Evolutionary conservation across 352 stramenopile genomes (phyloP), one percentile per base, ranked within the genome.

Genomic region (Pythium dissimile): DNA sequence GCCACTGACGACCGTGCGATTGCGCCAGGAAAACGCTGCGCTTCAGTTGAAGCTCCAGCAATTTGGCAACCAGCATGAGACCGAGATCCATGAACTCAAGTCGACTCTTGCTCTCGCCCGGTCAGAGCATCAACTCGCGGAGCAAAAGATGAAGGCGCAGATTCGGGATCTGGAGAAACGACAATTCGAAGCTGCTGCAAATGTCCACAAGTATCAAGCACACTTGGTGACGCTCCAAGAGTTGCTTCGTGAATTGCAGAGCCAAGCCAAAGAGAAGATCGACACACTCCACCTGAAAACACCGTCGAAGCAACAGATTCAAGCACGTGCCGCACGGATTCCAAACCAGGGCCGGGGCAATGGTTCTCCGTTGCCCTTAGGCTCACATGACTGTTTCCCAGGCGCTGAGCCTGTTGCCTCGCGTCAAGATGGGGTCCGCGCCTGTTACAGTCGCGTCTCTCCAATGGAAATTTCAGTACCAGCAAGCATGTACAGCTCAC

Each of bases 11-110:
- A 56, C 48, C 46, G 38, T 26, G 5, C 32, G 44, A 5, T 41
- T 69, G 5, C 49, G 54, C 7, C 35, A 64, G 26, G 62, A 69
- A 27, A 70, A 70, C 20, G 27, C 48, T 9, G 31, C 30, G 7
- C 38, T 70, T 13, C 62, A 59, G 55, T 13, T 41, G 1, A 37
- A 65, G 37, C 41, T 70, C n/a, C n/a, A 26, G 16, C 15, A 57
- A 7, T 37, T 61, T 1, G 34, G 15, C 4, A 60, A 62, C 28
- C 54, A 65, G 13, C 39, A 65, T 18, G 55, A 70, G 16, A 42
- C 30, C 8, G 31, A 70, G 16, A 32, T 54, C 5, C 42, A 52
- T 10, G 30, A n/a, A 16, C 26, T 63, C 15, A 43, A 50, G 30
- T 7, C 10, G 2, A 45, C 56, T 15, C 47, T 68, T 16, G 21